Evolutionary conservation across 2,329 filamentous ascomycete species (phyloP), one percentile per base, ranked within the genome.

Genomic region (Aquanectria penicillioides): DNA sequence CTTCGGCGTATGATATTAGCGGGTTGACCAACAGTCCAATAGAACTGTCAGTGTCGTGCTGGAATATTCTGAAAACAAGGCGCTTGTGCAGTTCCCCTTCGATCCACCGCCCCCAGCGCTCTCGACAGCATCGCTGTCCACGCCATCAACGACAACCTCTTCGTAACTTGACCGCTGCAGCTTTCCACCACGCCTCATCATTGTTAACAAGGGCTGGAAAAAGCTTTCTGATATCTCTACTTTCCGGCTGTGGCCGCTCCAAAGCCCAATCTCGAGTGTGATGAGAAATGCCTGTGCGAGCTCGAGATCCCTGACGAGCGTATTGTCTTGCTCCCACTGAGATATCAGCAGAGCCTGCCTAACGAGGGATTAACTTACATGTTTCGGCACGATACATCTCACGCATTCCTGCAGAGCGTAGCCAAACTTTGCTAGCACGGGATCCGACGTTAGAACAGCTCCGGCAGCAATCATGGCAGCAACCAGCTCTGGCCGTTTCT

Each of bases 221-320:
- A 77, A 76, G 25, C 72, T 73, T 41, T 78, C 76, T 5, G 74
- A 72, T n/a, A 78, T 75, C 46, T 78, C 76, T 6, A 77, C 72
- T 25, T 78, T 78, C 2, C 76, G 67, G 11, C 68, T 71, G 12
- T 73, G 67, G 2, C 76, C 76, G 40, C 75, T 76, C 76, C 76
- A 78, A 1, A 78, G n/a, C 1, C 65, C 65, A 13, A 68, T 61
- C n/a, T 77, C 69, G 1, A 78, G 65, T 11, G 53, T 65, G 9
- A 78, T 68, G n/a, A 74, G 63, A 31, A 70, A 77, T 2, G 72
- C 72, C 51, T 78, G 75, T 0, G 70, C 64, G 0, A 73, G 60
- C 6, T 74, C 66, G 1, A 77, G 64, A 8, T 76, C 67, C 18
- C 75, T 62, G 0, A 70, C 71, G 1, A 63, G 50, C 2, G 66